Base-by-base conservation (phyloP, 208 protist species). In the Trypanosoma rangeli region DNA sequence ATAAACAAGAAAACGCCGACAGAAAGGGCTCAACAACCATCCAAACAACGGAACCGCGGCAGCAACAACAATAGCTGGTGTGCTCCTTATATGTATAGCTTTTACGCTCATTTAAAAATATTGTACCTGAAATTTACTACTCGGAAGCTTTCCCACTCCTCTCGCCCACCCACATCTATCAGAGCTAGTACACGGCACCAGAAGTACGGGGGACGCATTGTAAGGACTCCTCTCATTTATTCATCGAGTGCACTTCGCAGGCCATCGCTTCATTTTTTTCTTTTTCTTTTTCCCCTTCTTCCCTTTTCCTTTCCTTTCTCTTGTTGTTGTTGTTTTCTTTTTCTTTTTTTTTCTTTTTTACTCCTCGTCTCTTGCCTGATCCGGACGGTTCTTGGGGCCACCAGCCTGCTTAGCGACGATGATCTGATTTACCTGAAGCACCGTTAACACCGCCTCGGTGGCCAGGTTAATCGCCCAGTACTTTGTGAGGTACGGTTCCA, bases 341-440 rank as follows among this genome's bases (percentile, higher is more conserved):
- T 44, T 29, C 24, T 48, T 55, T 59, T 20, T 56, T 2, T 22
- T 66, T 55, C 2, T 55, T 24, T 22, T 15, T 80, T 76, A 83
- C 24, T 86, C 77, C n/a, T 83, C 93, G 59, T 97, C 93, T 50
- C 90, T 84, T 5, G 89, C 90, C 63, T 94, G 86, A 60, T 93
- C 89, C 12, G 83, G 79, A 65, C 86, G 90, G 55, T 84, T 84
- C 85, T 99, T 99, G 18, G 98, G 97, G 29, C 98, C 98, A 59
- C 98, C 98, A 13, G 98, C 97, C 68, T 97, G 95, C 83, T 98
- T 98, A n/a, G 95, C 79, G 83, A 99, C 98, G 79, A 99, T 99
- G 73, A 99, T 99, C 82, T 98, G 90, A 70, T 95, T 94, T 29
- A 97, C 86, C 16, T 82, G 88, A 1, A 99, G 90, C 18, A 99